These are phyloP conservation scores for Darksidea phi DNA, from an alignment of 495 filamentous ascomycete genomes.

Conservation along the genomic window DNA sequence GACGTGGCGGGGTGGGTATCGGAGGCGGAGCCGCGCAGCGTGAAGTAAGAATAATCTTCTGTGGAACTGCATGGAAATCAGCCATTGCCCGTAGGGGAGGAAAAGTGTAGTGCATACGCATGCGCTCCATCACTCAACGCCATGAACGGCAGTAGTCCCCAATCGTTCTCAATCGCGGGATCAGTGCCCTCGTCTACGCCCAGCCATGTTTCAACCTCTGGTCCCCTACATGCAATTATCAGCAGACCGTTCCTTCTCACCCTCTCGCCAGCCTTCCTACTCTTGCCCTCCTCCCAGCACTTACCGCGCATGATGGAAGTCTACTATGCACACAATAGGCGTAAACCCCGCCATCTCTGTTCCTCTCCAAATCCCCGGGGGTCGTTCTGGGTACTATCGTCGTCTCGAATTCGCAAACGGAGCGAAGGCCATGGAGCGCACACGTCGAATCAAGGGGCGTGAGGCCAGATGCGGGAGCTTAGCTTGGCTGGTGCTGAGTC, in stretches of 20 bases:
- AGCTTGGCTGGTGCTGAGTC: too few species aligned
- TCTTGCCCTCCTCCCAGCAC: too few species aligned
- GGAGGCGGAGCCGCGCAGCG: constrained; percentile 69
- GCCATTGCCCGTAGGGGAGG: constrained; percentile 7
- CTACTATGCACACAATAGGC: constrained; percentile 83
- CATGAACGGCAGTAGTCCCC: constrained; percentile 93
- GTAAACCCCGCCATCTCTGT: constrained; percentile 29
- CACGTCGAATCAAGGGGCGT: too few species aligned
- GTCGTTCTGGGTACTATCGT: too few species aligned
- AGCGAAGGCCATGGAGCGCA: too few species aligned
- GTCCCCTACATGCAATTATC: constrained; percentile 59
- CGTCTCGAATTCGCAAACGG: too few species aligned
- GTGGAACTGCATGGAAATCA: constrained; percentile 55
- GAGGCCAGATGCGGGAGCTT: too few species aligned
- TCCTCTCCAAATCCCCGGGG: too few species aligned
- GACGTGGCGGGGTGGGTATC: constrained; percentile 65
- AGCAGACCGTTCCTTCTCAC: not conserved
- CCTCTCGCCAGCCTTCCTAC: not conserved
- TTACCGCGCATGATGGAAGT: constrained; percentile 91
- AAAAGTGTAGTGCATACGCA: constrained; percentile 57
- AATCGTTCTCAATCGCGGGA: constrained; percentile 84
- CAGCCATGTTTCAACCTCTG: constrained; percentile 91
- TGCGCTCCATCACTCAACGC: constrained; percentile 96
- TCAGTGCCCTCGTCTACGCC: constrained; percentile 74
- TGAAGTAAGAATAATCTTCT: constrained; percentile 99